Evolutionary conservation across 2,329 filamentous ascomycete genomes (phyloP), one percentile per base, ranked within the genome.

Genomic region (Lachnellula hyalina): DNA sequence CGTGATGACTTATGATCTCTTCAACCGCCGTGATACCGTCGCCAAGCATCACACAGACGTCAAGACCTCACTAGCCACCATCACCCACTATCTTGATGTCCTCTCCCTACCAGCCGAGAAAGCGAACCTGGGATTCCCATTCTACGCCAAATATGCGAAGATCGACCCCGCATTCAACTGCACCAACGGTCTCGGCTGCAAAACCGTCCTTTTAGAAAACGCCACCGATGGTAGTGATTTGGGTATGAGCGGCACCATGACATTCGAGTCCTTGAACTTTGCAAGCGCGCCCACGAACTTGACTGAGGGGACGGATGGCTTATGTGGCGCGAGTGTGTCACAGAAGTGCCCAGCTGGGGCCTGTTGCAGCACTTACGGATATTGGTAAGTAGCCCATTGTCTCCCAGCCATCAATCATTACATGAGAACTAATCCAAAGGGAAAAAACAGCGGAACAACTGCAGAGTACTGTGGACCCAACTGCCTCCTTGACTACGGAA

Each of bases 21-120:
- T 86, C 75, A 87, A 88, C 72, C 79, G 86, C 35, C 81, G 87
- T 32, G 82, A 89, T 71, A 82, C 70, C 46, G 67, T 74, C 12
- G 87, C 86, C 4, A 76, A 73, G 28, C 86, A 90, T 68, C 85
- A 88, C 66, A 84, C 78, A 40, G 81, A 82, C n/a, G 74, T 89
- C 6, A 65, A 72, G 12, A 77, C 73, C 12, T 84, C 84, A 0
- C 68, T 77, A 5, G 72, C 76, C 4, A 73, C 80, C 2, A 68
- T 89, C 47, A 71, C 83, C 50, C 77, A 76, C 47, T 90, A 89
- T 68, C 72, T 86, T n/a, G 72, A 70, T 23, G 74, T n/a, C 15
- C 42, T 52, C 62, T 70, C 40, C n/a, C 47, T 79, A 4, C 70
- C 75, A 0, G 59, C 77, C 0, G 61, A 70, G 8, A 83, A 82